Base-by-base conservation (phyloP, 2,329 filamentous ascomycete species). In the Apiospora hydei region DNA sequence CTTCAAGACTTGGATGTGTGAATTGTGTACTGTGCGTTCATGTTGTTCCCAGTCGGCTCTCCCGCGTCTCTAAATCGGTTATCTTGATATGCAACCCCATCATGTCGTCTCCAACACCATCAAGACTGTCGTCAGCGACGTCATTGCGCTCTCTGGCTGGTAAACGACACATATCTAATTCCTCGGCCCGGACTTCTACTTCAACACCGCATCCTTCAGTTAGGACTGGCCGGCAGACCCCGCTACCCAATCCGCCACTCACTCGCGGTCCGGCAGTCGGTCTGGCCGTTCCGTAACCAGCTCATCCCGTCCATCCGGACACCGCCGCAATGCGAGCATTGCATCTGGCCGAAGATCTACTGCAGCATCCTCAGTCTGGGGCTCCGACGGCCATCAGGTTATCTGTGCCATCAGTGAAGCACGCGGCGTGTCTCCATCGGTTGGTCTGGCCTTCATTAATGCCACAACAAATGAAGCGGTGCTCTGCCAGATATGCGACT, bases 401-500 rank as follows among this genome's bases (percentile, higher is more conserved):
- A 86, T 98, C n/a, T 98, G 96, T 81, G 95, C 96, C 4, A 83
- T 98, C 68, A 94, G 91, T 77, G 95, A 98, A 80, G 94, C 94
- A 61, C 92, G 95, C n/a, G 94, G 94, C 6, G 89, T 98, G 5
- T 92, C 93, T 30, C 94, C 95, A 0, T 93, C 91, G 0, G 92
- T 98, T 1, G 95, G 96, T 0, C 85, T 98, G 53, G 94, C 94
- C 3, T 95, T 98, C 78, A 86, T 98, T 78, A 97, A 98, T 78
- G 86, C 97, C 3, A 92, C 94, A 57, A 95, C 94, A 2, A 93
- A 93, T 51, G 94, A 98, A 82, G 93, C 91, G 21, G 90, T 95
- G 41, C 87, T 98, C 51, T 97, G 94, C 78, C 94, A 98, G 78
- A 96, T 98, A 75, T 95, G 93, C 78, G 96, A 98, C 81, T 97